Evolutionary conservation across 2,329 filamentous ascomycete genomes (phyloP), one percentile per base, ranked within the genome.

Genomic region (Aureobasidium sp.): DNA sequence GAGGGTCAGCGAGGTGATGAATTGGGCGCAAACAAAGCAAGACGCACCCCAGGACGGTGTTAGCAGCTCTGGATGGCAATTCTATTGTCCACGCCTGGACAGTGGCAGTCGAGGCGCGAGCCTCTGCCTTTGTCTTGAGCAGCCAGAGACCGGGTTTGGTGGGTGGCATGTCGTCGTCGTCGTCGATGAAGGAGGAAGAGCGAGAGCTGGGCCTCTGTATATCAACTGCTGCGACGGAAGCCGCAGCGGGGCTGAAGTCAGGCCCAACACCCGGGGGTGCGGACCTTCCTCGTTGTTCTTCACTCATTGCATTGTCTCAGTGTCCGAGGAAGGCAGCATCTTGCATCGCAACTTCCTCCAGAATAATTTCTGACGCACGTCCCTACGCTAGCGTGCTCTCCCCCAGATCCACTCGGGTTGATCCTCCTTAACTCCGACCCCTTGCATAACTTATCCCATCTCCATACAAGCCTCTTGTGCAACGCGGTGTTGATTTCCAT

Each of bases 51-150:
- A 93, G 79, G 63, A 89, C 78, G 59, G 79, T 76, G 67, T 86
- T 88, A 59, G 86, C 85, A 61, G 78, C 77, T 68, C 83, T 86
- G 58, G 83, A 80, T 41, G 86, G 86, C 52, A 86, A 79, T 63
- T 85, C 78, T 45, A 88, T 84, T 58, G 88, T 80, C 66, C 85
- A 86, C 51, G 84, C 84, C 55, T 79, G 74, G 45, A 84, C 65
- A 25, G 72, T 75, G 60, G 76, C 74, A 30, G 71, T 68, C 49
- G 68, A 69, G 54, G 74, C 72, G 51, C 72, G 71, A 57, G 74
- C 71, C 62, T 77, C 74, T 57, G 74, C 74, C 59, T 73, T 75
- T 48, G 74, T 76, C 62, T 71, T 71, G 55, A 77, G 63, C 35
- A 73, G 66, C 24, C 61, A 58, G 64, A 70, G 66, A n/a, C 59